Percentiles rank a stretch among this genome's conserved stretches.
These are phyloP conservation scores for Fusarium torulosum DNA, from an alignment of 2,329 filamentous ascomycete species.

Conservation along the genomic window DNA sequence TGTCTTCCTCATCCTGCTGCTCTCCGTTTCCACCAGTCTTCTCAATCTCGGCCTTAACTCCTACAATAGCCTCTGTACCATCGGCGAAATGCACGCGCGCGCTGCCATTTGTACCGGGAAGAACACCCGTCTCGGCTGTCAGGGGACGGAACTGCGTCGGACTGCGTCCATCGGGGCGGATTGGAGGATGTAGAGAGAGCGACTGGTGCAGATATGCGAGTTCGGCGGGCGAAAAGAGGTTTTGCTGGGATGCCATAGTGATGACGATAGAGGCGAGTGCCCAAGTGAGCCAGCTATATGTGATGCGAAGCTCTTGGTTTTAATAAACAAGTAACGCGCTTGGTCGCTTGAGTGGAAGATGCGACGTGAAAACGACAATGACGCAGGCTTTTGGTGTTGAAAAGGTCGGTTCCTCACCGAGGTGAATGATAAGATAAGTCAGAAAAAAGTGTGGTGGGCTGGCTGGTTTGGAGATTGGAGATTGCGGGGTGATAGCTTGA, in stretches of 20 bases:
- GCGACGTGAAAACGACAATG: slow-evolving; percentile 17
- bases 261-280: background rate
- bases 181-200: slow-evolving; percentile 82
- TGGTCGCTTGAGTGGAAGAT: background rate
- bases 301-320: background rate
- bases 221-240: slow-evolving; percentile 92
- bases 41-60: slow-evolving; percentile 95
- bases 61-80: slow-evolving; percentile 94
- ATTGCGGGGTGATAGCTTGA: slow-evolving; percentile 43
- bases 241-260: slow-evolving; percentile 75
- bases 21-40: slow-evolving; percentile 64
- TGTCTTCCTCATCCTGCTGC: slow-evolving; percentile 54
- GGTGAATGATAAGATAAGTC: slow-evolving; percentile 54
- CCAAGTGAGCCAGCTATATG: slow-evolving; percentile 1
- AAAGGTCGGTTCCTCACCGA: slow-evolving; percentile 47
- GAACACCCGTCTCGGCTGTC: slow-evolving; percentile 88
- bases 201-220: slow-evolving; percentile 94
- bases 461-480: slow-evolving; percentile 12
- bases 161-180: slow-evolving; percentile 88
- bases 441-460: slow-evolving; percentile 42
- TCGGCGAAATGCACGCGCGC: slow-evolving; percentile 95
- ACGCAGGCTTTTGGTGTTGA: slow-evolving; percentile 36
- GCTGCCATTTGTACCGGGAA: slow-evolving; percentile 91
- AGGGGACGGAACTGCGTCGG: slow-evolving; percentile 91
- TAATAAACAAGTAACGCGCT: background rate